Percentiles rank a stretch among this genome's conserved stretches.
These are phyloP conservation scores for Hanseniaspora gamundiae DNA, from an alignment of 1,139 yeast species.

Conservation along the genomic window DNA sequence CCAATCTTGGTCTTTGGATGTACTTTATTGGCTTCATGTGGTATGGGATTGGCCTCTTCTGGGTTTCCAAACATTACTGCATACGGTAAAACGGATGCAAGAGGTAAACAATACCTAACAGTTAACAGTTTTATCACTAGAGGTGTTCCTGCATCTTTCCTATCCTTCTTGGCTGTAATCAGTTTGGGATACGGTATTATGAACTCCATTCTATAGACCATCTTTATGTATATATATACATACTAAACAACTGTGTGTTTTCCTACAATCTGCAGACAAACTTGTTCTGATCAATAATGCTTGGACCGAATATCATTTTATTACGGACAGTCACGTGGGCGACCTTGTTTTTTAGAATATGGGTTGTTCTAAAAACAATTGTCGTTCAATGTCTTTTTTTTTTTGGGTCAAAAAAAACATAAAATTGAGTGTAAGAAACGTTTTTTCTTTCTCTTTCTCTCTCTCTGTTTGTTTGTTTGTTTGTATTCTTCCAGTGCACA, in stretches of 20 bases:
- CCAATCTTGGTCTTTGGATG: slow-evolving; percentile 54
- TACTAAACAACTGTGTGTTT: not conserved
- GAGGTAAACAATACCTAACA: slow-evolving; percentile 55
- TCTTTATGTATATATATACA: not conserved
- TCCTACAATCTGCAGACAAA: not conserved
- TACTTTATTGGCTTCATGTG: slow-evolving; percentile 57
- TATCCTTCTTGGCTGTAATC: slow-evolving; percentile 44
- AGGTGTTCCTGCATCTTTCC: slow-evolving; percentile 55
- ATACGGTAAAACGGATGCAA: slow-evolving; percentile 60
- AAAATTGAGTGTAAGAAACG: no score
- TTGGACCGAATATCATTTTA: no score
- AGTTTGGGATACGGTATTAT: slow-evolving; percentile 59
- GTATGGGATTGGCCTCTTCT: slow-evolving; percentile 68
- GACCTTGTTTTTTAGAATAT: no score
- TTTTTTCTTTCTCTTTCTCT: no score
- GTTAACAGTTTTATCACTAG: slow-evolving; percentile 55
- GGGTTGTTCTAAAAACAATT: no score
- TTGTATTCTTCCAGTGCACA: no score
- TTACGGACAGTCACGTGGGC: no score
- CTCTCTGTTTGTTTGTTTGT: no score
- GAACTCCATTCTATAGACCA: slow-evolving; percentile 26
- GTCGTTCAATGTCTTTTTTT: no score
- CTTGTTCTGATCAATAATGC: no score
- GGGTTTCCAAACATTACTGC: slow-evolving; percentile 79
- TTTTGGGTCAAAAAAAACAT: no score